A percentile compares a stretch with the other conserved stretches of the same genome.
Conservation (phyloP, 2,329 filamentous ascomycete species). For the Aspergillus felis region DNA sequence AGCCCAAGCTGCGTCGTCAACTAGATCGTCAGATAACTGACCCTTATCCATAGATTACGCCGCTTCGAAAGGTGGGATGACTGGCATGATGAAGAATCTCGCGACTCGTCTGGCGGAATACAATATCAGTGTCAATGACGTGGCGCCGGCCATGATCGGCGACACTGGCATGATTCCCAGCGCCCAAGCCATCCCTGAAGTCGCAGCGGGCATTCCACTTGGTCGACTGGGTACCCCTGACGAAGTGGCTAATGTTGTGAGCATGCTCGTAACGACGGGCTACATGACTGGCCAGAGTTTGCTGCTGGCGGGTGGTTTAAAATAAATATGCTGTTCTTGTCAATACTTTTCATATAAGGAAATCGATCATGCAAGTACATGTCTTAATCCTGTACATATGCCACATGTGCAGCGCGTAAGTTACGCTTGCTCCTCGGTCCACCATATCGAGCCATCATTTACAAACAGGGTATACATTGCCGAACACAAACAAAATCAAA, state of each 20-base stretch:
- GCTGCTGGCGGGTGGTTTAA: slow-evolving; percentile 51
- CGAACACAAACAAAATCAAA: neutral
- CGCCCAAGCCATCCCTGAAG: slow-evolving; percentile 54
- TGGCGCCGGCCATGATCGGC: slow-evolving; percentile 67
- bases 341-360: neutral
- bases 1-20: no score
- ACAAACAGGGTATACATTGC: neutral
- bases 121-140: slow-evolving; percentile 64
- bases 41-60: slow-evolving; percentile 42
- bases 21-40: no score
- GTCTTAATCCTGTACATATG: neutral
- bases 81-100: slow-evolving; percentile 63
- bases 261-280: slow-evolving; percentile 58
- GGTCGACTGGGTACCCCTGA: slow-evolving; percentile 55
- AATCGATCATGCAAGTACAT: neutral
- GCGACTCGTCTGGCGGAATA: slow-evolving; percentile 55
- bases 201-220: slow-evolving; percentile 58
- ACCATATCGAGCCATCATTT: neutral
- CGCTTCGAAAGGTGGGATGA: slow-evolving; percentile 59
- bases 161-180: slow-evolving; percentile 61
- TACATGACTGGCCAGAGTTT: slow-evolving; percentile 58
- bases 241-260: slow-evolving; percentile 59
- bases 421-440: neutral
- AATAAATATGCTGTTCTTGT: slow-evolving; percentile 28
- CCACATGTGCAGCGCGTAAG: neutral